These are phyloP conservation scores for Kwoniella sp. DNA, from an alignment of 768 basidiomycete genomes.

Conservation along the genomic window DNA sequence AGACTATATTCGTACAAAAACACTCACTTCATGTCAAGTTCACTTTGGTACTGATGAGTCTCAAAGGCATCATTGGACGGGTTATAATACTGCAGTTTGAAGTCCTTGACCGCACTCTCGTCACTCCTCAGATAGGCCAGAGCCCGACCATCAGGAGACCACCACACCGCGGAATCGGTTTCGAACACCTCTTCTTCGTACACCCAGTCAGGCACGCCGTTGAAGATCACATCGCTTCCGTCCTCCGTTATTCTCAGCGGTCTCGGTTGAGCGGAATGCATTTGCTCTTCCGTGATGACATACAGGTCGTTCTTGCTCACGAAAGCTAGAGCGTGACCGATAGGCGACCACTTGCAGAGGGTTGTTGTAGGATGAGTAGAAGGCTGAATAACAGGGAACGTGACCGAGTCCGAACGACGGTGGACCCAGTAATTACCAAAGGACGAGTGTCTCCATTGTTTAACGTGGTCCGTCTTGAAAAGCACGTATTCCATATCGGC, in stretches of 20 bases:
- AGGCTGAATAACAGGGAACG: conserved; percentile 71
- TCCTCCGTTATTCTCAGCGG: conserved; percentile 74
- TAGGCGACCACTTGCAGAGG: conserved; percentile 86
- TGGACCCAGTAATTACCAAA: conserved; percentile 94
- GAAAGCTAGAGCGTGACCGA: conserved; percentile 77
- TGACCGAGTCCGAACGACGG: conserved; percentile 67
- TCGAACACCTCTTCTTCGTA: conserved; percentile 63
- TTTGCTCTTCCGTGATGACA: conserved; percentile 61
- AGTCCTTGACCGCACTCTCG: conserved; percentile 84
- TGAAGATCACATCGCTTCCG: conserved; percentile 81
- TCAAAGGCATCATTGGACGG: conserved; percentile 70
- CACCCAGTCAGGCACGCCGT: conserved; percentile 97
- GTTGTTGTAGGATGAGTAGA: conserved; percentile 70
- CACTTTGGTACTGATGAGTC: conserved; percentile 71
- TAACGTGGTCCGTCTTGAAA: conserved; percentile 70
- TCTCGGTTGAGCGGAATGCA: conserved; percentile 22
- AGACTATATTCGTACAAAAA: too few species aligned
- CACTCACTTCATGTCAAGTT: conserved; percentile 56
- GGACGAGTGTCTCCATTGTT: conserved; percentile 95
- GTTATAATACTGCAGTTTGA: conserved; percentile 87
- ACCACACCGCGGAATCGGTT: conserved; percentile 78
- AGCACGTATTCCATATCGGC: conserved; percentile 89
- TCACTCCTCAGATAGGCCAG: conserved; percentile 85
- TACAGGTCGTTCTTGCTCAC: conserved; percentile 88
- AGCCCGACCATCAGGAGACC: conserved; percentile 72